These are phyloP conservation scores for Coemansia sp. DNA, from an alignment of 371 early-diverging fungal genomes.

Conservation along the genomic window DNA sequence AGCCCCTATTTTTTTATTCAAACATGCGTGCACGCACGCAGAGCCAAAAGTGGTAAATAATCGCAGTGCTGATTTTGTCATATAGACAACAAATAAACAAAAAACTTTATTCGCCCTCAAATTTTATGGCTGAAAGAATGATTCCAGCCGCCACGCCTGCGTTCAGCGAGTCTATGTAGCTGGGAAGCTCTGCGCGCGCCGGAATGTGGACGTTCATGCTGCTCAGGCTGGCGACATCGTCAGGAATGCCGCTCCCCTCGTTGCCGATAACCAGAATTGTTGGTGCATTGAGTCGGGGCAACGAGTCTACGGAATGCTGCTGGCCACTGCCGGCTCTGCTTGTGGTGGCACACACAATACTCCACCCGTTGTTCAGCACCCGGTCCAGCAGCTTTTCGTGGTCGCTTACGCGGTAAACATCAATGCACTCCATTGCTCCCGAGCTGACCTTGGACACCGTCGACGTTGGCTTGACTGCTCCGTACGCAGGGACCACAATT, in stretches of 20 bases:
- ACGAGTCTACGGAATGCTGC: not conserved
- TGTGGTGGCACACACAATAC: conserved; percentile 55
- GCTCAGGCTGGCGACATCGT: conserved; percentile 51
- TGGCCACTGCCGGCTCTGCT: conserved; percentile 1
- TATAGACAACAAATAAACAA: not conserved
- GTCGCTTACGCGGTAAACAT: conserved; percentile 50
- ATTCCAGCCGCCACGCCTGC: conserved; percentile 65
- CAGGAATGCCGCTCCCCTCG: conserved; percentile 59
- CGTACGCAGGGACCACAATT: conserved; percentile 51
- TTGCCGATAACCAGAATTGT: conserved; percentile 61
- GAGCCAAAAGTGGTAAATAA: too few species aligned
- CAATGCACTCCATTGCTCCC: conserved; percentile 60
- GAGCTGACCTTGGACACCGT: conserved; percentile 61
- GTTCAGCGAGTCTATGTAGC: conserved; percentile 60
- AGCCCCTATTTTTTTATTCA: not conserved
- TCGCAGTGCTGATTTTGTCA: too few species aligned
- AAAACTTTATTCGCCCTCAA: conserved; percentile 19
- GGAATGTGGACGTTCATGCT: conserved; percentile 53
- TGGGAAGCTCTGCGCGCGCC: conserved; percentile 14
- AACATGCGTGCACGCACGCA: too few species aligned
- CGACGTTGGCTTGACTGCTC: conserved; percentile 55
- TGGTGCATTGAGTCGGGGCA: conserved; percentile 30
- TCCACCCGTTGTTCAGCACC: conserved; percentile 58
- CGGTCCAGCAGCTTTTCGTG: conserved; percentile 48
- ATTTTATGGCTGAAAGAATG: conserved; percentile 49